phyloP scores from a whole-genome alignment of 2,329 filamentous ascomycete genomes.

The Calonectria henricotiae region DNA sequence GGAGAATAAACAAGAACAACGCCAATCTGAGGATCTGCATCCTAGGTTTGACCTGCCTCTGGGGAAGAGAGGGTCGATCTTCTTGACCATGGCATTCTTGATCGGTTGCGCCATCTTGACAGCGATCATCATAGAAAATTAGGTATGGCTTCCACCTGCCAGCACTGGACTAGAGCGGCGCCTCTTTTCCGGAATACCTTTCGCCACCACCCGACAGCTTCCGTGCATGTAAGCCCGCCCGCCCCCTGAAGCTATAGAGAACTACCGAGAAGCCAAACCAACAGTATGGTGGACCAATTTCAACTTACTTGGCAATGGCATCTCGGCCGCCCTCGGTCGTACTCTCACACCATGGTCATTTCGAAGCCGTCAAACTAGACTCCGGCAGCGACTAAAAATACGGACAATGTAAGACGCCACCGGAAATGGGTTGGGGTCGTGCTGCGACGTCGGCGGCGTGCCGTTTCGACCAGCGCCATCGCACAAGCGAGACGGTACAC shows the following conservation, averaged over 20 bases:
- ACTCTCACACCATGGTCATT: conserved; percentile 31
- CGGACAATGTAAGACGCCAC: conserved; percentile 29
- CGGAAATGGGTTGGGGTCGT: conserved; percentile 16
- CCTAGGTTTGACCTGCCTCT: conserved; percentile 28
- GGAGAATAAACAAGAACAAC: conserved; percentile 34
- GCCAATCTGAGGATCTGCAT: conserved; percentile 39
- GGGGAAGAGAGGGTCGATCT: conserved; percentile 33
- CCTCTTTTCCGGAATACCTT: neutral
- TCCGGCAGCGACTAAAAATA: conserved; percentile 6
- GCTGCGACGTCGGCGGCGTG: conserved; percentile 27
- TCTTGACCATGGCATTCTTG: conserved; percentile 13
- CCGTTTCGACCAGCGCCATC: conserved; percentile 23
- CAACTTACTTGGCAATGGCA: conserved; percentile 11
- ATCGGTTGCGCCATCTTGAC: conserved; percentile 5
- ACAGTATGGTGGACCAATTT: conserved; percentile 31
- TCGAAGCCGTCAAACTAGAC: conserved; percentile 27
- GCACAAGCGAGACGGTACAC: conserved; percentile 12
- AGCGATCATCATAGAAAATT: conserved; percentile 2
- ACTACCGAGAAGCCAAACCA: conserved; percentile 14
- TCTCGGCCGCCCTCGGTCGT: conserved; percentile 24
- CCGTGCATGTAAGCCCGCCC: neutral
- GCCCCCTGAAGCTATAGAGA: conserved; percentile 11
- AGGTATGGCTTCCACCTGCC: neutral
- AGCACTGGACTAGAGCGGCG: neutral
- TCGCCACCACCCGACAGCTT: neutral